phyloP scores from a whole-genome alignment of 768 basidiomycete genomes.

The Phlebiopsis gigantea region DNA sequence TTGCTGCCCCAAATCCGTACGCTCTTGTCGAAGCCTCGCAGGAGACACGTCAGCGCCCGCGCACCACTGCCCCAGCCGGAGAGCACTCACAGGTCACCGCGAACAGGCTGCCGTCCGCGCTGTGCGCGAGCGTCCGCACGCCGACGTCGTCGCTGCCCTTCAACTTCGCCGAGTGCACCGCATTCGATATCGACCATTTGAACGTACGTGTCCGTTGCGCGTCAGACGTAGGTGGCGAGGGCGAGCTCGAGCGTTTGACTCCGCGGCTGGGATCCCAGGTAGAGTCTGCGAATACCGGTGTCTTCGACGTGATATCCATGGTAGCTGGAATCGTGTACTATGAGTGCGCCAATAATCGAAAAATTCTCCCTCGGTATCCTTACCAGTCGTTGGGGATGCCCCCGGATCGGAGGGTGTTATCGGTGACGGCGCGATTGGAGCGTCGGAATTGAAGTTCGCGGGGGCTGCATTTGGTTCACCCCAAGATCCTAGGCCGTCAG shows the following conservation, averaged over 20 bases:
- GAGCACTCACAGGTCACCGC: constrained; percentile 50
- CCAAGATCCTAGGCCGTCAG: too few species aligned
- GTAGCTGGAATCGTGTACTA: too few species aligned
- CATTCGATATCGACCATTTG: constrained; percentile 45
- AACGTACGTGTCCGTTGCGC: constrained; percentile 28
- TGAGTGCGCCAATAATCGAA: too few species aligned
- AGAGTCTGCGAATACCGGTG: too few species aligned
- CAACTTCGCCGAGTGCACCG: constrained; percentile 32
- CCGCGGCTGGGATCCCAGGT: constrained; percentile 24
- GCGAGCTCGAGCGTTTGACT: constrained; percentile 34
- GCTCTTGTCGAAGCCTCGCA: constrained; percentile 49
- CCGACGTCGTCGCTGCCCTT: constrained; percentile 41
- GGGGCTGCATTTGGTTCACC: too few species aligned
- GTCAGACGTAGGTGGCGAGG: constrained; percentile 4
- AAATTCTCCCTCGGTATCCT: too few species aligned
- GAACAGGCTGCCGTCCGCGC: constrained; percentile 47
- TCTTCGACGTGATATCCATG: too few species aligned
- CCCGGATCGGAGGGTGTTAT: not conserved
- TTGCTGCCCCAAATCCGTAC: constrained; percentile 59
- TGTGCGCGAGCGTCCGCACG: constrained; percentile 45
- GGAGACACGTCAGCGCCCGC: not conserved
- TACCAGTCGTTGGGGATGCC: not conserved
- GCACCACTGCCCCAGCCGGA: not conserved
- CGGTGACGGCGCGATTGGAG: not conserved
- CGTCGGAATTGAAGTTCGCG: too few species aligned